phyloP scores from a whole-genome alignment of 768 basidiomycete species.

The Leucosporidium creatinivorum region DNA sequence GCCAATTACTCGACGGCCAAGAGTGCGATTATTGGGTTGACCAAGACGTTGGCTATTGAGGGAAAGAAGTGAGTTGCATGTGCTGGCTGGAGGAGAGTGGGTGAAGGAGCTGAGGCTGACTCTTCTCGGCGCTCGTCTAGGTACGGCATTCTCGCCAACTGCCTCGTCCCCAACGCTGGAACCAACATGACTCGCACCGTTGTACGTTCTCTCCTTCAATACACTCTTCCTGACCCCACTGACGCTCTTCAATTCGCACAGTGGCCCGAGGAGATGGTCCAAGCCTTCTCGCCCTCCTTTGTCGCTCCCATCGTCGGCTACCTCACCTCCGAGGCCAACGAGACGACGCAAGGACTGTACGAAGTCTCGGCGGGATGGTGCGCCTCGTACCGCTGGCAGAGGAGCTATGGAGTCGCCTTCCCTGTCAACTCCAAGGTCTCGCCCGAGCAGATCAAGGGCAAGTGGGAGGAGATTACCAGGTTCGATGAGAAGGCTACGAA shows the following conservation, averaged over 20 bases:
- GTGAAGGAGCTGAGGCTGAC: too few relatives aligned
- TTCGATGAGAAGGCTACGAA: constrained; percentile 81
- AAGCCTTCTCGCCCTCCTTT: constrained; percentile 63
- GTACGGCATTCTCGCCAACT: constrained; percentile 80
- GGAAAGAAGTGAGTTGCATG: constrained; percentile 54
- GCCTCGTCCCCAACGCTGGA: constrained; percentile 36
- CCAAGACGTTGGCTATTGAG: constrained; percentile 82
- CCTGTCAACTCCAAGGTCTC: constrained; percentile 64
- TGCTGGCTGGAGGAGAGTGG: too few relatives aligned
- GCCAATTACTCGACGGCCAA: constrained; percentile 81
- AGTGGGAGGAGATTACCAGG: constrained; percentile 76
- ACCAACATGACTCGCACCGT: constrained; percentile 25
- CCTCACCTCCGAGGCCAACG: constrained; percentile 69
- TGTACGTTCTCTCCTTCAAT: constrained; percentile 1
- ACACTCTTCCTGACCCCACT: constrained; percentile 38
- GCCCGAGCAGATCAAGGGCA: constrained; percentile 68
- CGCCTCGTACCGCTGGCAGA: constrained; percentile 86
- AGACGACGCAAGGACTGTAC: constrained; percentile 67
- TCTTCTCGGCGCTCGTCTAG: too few relatives aligned
- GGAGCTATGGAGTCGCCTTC: constrained; percentile 79
- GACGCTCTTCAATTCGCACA: constrained; percentile 47
- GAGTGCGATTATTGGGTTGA: constrained; percentile 80
- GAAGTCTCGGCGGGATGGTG: constrained; percentile 89
- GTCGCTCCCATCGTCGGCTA: constrained; percentile 90
- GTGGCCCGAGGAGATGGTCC: constrained; percentile 41